These are phyloP conservation scores for Emericellopsis atlantica DNA, from an alignment of 2,329 filamentous ascomycete genomes.

Conservation along the genomic window DNA sequence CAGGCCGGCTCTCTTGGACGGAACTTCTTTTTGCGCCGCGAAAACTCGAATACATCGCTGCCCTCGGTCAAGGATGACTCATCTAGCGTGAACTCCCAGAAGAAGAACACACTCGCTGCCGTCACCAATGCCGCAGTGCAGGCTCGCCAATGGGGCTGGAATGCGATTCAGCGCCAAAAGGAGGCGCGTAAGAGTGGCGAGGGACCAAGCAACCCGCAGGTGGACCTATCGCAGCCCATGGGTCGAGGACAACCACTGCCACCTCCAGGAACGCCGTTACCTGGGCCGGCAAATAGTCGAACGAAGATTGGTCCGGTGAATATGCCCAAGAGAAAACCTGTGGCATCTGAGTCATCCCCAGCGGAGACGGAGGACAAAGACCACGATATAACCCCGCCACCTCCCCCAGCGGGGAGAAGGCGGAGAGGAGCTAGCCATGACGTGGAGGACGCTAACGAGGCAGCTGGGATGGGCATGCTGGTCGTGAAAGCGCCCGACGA, in stretches of 20 bases:
- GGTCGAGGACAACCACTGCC: constrained; percentile 73
- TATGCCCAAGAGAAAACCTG: constrained; percentile 53
- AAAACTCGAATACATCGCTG: constrained; percentile 18
- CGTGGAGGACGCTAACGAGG: constrained; percentile 16
- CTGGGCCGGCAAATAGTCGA: constrained; percentile 46
- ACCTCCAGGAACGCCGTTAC: constrained; percentile 68
- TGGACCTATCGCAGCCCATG: constrained; percentile 55
- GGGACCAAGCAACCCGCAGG: constrained; percentile 13
- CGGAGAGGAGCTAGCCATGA: constrained; percentile 22
- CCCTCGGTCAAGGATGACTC: constrained; percentile 16
- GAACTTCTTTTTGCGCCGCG: constrained; percentile 25
- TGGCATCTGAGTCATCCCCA: constrained; percentile 17
- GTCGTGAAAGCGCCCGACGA: constrained; percentile 49
- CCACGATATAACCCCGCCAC: constrained; percentile 1
- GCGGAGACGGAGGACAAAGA: constrained; percentile 6
- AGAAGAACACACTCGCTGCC: constrained; percentile 38
- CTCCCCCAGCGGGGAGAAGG: constrained; percentile 13
- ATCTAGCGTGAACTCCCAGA: constrained; percentile 13
- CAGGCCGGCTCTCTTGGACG: constrained; percentile 25
- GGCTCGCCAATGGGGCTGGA: constrained; percentile 47
- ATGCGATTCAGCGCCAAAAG: constrained; percentile 38
- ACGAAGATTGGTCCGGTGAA: constrained; percentile 43
- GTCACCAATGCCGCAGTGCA: constrained; percentile 42
- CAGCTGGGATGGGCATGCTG: constrained; percentile 35
- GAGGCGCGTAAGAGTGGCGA: constrained; percentile 20